Evolutionary conservation across 768 basidiomycete species (phyloP).

Genomic region (Mycena albidolilacea): DNA sequence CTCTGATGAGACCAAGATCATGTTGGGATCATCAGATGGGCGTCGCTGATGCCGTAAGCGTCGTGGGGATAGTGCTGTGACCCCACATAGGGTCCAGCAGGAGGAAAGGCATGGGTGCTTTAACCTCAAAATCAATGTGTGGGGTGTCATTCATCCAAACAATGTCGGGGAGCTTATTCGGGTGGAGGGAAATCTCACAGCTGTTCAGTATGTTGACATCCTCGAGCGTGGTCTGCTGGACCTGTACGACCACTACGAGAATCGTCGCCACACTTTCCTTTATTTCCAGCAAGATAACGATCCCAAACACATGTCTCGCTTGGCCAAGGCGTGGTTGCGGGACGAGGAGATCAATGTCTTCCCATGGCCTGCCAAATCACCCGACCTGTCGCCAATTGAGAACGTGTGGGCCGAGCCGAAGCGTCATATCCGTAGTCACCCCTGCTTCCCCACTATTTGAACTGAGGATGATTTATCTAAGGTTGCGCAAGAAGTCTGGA

Average conservation of each 20-base stretch:
- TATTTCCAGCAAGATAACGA: background rate
- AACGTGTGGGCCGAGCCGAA: conserved; percentile 44
- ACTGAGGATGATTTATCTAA: conserved; percentile 37
- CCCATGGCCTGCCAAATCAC: conserved; percentile 19
- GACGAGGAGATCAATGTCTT: too few relatives aligned
- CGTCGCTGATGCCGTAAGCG: background rate
- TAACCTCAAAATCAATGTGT: conserved; percentile 8
- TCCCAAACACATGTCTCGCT: too few relatives aligned
- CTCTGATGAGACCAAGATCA: conserved; percentile 2
- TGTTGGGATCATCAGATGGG: conserved; percentile 4
- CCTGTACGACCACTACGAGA: background rate
- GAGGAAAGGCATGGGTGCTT: conserved; percentile 1
- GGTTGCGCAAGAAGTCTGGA: conserved; percentile 18
- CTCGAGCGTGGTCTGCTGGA: conserved; percentile 5
- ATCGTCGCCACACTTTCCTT: too few relatives aligned
- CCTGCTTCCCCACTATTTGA: conserved; percentile 9
- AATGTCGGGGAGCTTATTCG: background rate
- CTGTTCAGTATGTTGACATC: conserved; percentile 1
- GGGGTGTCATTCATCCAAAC: conserved; percentile 1
- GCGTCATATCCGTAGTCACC: background rate
- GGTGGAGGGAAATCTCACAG: conserved; percentile 7
- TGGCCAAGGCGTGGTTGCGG: too few relatives aligned
- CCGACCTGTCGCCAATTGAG: conserved; percentile 47
- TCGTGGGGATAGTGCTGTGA: conserved; percentile 4
- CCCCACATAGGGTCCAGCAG: background rate